phyloP scores from a whole-genome alignment of 129 eudicot genomes.

The Glebionis coronaria region DNA sequence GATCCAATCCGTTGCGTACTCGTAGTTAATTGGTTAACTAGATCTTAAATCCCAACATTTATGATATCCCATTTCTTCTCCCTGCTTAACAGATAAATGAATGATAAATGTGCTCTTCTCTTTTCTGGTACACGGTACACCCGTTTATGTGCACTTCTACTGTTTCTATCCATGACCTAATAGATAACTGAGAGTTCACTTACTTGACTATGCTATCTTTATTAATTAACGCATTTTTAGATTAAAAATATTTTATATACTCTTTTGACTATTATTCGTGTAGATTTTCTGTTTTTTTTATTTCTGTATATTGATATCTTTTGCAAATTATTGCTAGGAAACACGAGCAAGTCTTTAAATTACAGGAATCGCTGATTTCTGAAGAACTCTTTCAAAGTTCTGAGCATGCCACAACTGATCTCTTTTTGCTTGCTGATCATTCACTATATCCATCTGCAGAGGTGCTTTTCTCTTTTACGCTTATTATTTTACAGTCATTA shows the following conservation, averaged over 20 bases:
- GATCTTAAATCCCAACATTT: too few relatives aligned
- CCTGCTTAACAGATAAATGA: too few relatives aligned
- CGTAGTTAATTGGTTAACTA: too few relatives aligned
- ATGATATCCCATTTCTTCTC: too few relatives aligned
- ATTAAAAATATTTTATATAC: not conserved
- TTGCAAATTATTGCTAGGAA: constrained; percentile 28
- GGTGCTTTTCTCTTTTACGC: constrained; percentile 34
- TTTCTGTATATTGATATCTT: too few relatives aligned
- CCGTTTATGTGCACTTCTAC: constrained; percentile 22
- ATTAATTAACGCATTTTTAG: constrained; percentile 4
- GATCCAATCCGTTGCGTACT: too few relatives aligned
- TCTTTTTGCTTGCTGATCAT: constrained; percentile 72
- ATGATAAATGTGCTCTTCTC: too few relatives aligned
- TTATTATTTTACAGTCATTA: too few relatives aligned
- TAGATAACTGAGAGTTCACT: not conserved
- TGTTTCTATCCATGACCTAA: constrained; percentile 1
- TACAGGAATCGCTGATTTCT: constrained; percentile 67
- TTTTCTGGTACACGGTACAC: too few relatives aligned
- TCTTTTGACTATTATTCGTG: constrained; percentile 1
- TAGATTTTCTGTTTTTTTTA: too few relatives aligned
- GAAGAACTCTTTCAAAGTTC: constrained; percentile 87
- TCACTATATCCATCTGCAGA: constrained; percentile 65
- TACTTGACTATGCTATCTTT: not conserved
- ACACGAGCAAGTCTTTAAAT: constrained; percentile 46
- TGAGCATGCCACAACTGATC: constrained; percentile 70